Percentiles rank a stretch among this genome's conserved stretches.
These are phyloP conservation scores for Chaetoscypha palmicola DNA, from an alignment of 2,329 filamentous ascomycete species.

Conservation along the genomic window DNA sequence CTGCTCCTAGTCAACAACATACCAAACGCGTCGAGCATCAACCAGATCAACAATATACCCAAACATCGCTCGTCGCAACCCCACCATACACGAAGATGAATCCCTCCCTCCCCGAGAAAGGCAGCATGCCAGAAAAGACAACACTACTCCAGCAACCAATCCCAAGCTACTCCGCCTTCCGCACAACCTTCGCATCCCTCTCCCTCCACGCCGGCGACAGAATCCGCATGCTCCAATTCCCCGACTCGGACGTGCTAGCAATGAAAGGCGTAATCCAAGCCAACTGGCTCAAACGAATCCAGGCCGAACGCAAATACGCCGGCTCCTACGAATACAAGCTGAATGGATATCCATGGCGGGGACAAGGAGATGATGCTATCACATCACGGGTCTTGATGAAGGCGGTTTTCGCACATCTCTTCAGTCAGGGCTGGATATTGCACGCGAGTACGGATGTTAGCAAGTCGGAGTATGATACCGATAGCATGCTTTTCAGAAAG, in stretches of 20 bases:
- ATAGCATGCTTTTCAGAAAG: constrained; percentile 34
- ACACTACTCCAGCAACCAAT: too few species aligned
- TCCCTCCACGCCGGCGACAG: constrained; percentile 29
- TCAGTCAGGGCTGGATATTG: constrained; percentile 33
- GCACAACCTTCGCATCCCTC: constrained; percentile 28
- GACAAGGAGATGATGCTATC: constrained; percentile 25
- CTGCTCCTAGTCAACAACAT: too few species aligned
- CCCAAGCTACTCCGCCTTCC: constrained; percentile 12
- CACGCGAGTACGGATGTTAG: constrained; percentile 32
- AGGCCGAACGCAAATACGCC: constrained; percentile 29
- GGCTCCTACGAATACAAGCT: constrained; percentile 34
- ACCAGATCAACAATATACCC: too few species aligned
- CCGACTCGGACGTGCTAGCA: constrained; percentile 23
- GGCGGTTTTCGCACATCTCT: constrained; percentile 31
- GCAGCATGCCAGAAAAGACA: too few species aligned
- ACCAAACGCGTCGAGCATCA: too few species aligned
- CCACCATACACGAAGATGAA: too few species aligned
- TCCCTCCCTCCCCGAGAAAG: too few species aligned
- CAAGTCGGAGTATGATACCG: constrained; percentile 30
- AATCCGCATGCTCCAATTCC: constrained; percentile 34
- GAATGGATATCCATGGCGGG: constrained; percentile 32
- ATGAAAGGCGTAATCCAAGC: constrained; percentile 25
- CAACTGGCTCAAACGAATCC: constrained; percentile 30
- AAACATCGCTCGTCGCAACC: too few species aligned
- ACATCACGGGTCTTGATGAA: constrained; percentile 30